Conservation (phyloP, 345 rosid genomes). For the Brassica cretica region DNA sequence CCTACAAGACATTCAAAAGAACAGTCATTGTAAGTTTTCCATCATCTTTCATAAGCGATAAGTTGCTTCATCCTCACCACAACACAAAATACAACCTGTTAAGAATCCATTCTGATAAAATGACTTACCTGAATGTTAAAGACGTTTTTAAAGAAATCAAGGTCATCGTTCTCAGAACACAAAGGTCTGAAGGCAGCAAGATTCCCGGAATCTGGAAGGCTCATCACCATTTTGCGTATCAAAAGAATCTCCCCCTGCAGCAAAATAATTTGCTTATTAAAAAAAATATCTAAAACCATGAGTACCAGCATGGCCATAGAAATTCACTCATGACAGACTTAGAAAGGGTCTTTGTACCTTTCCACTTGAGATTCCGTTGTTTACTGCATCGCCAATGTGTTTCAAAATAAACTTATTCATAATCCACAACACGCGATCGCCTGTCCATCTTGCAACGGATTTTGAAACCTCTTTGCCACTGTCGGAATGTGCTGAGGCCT, state of each 20-base stretch:
- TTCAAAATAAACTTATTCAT: slow-evolving; percentile 65
- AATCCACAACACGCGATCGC: slow-evolving; percentile 44
- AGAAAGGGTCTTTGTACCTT: slow-evolving; percentile 51
- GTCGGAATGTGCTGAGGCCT: slow-evolving; percentile 27
- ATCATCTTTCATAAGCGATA: neutral
- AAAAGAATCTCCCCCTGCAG: slow-evolving; percentile 83
- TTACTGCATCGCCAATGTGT: slow-evolving; percentile 63
- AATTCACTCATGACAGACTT: neutral
- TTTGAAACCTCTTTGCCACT: slow-evolving; percentile 34
- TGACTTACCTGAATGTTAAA: slow-evolving; percentile 63
- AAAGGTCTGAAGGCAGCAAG: slow-evolving; percentile 56
- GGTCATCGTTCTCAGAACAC: slow-evolving; percentile 72
- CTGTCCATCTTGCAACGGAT: slow-evolving; percentile 52
- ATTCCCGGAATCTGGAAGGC: slow-evolving; percentile 59
- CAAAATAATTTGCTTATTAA: neutral
- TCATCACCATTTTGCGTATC: slow-evolving; percentile 65
- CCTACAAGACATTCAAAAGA: slow-evolving; percentile 48
- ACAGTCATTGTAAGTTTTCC: neutral
- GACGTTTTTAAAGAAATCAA: slow-evolving; percentile 77
- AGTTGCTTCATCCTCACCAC: neutral
- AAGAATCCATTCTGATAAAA: neutral
- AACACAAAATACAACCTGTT: slow-evolving; percentile 7
- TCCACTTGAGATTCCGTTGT: slow-evolving; percentile 43
- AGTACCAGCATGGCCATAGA: neutral
- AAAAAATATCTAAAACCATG: neutral